A percentile compares a stretch with the other conserved stretches of the same genome.
Conservation (phyloP, 345 rosid genomes). For the Dipteronia sinensis region DNA sequence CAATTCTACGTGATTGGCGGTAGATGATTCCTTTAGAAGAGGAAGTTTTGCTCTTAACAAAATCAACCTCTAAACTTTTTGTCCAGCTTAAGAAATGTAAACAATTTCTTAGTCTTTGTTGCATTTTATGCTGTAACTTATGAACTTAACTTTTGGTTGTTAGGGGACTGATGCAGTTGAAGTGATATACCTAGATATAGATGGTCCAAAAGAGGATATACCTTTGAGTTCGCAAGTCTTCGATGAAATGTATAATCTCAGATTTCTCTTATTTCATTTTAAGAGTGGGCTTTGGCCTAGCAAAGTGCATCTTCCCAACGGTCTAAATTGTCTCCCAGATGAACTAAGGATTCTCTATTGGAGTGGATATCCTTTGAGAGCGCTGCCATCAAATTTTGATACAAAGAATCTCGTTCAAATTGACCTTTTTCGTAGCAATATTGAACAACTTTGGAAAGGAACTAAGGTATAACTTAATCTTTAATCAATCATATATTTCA, state of each 20-base stretch:
- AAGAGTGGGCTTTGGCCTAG: too few relatives aligned
- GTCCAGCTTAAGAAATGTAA: too few relatives aligned
- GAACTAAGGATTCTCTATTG: neutral
- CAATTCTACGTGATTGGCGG: too few relatives aligned
- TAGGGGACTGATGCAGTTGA: neutral
- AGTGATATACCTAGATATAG: neutral
- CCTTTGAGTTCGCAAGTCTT: constrained; percentile 1
- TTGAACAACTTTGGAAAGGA: neutral
- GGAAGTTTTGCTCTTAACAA: too few relatives aligned
- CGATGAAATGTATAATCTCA: constrained; percentile 7
- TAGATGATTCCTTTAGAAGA: too few relatives aligned
- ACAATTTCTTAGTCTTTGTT: too few relatives aligned
- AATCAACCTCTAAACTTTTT: too few relatives aligned
- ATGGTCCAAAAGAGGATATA: neutral
- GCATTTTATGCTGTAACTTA: neutral
- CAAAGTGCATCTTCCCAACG: neutral
- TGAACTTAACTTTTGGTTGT: neutral
- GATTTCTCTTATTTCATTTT: constrained; percentile 3
- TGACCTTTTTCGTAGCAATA: neutral
- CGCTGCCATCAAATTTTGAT: neutral
- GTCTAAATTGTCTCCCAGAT: neutral
- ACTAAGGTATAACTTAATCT: neutral
- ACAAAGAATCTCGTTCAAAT: neutral
- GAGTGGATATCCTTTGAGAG: neutral
- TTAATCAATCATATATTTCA: too few relatives aligned